These are phyloP conservation scores for Beauveria sp. DNA, from an alignment of 2,329 filamentous ascomycete genomes.

Conservation along the genomic window DNA sequence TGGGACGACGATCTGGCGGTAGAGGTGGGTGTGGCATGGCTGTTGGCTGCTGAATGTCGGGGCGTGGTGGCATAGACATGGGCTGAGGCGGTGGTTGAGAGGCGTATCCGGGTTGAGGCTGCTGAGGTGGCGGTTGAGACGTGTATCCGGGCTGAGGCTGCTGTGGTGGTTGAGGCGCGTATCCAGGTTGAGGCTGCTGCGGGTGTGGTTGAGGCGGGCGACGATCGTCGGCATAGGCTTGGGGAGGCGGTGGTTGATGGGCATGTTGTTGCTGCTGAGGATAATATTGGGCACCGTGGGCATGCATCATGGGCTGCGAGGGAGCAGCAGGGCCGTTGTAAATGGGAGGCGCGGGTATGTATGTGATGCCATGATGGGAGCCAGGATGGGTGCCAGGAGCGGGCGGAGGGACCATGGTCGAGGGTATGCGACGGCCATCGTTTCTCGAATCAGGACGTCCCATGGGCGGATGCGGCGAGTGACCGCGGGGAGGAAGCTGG, in stretches of 20 bases:
- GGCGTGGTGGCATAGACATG: constrained; percentile 19
- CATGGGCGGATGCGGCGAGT: constrained; percentile 73
- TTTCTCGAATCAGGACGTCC: constrained; percentile 64
- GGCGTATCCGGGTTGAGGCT: constrained; percentile 19
- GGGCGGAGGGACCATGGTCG: constrained; percentile 61
- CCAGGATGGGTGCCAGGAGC: constrained; percentile 44
- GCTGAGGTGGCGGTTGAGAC: constrained; percentile 20
- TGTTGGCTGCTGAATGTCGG: constrained; percentile 16
- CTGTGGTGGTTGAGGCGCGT: constrained; percentile 20
- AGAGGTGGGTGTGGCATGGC: constrained; percentile 14
- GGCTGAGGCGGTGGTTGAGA: constrained; percentile 20
- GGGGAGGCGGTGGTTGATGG: constrained; percentile 23
- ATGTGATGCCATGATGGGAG: constrained; percentile 48
- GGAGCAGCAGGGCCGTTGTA: constrained; percentile 58
- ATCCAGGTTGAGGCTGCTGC: constrained; percentile 20
- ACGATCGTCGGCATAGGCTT: constrained; percentile 11
- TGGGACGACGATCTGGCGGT: constrained; percentile 31
- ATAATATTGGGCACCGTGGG: constrained; percentile 31
- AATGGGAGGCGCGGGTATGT: constrained; percentile 78
- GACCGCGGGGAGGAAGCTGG: constrained; percentile 49
- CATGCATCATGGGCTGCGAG: constrained; percentile 29
- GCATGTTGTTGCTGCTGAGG: constrained; percentile 20
- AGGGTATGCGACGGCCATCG: constrained; percentile 66
- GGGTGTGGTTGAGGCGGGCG: constrained; percentile 12
- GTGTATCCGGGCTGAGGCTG: constrained; percentile 21